Evolutionary conservation across 1,284 basidiomycete genomes (phyloP).

Genomic region (Boletus albobrunnescens): DNA sequence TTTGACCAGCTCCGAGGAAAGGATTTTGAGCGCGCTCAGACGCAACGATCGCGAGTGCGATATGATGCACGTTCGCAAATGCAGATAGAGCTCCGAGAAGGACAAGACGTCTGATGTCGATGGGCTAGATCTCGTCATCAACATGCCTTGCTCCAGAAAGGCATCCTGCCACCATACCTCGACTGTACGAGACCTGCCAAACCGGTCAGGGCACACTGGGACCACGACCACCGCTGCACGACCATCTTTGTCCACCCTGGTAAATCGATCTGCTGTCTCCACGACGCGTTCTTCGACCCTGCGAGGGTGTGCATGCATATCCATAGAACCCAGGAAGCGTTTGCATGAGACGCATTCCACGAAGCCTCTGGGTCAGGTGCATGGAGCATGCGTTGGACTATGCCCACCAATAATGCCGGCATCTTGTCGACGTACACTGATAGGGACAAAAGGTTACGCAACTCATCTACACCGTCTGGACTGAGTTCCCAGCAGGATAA

Average conservation of each 20-base stretch:
- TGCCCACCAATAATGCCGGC: constrained; percentile 43
- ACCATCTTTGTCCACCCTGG: constrained; percentile 44
- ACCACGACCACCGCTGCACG: constrained; percentile 54
- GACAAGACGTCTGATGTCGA: constrained; percentile 26
- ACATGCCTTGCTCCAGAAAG: background rate
- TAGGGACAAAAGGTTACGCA: constrained; percentile 51
- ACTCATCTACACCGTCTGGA: constrained; percentile 35
- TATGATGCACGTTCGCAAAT: constrained; percentile 44
- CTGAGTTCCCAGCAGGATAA: constrained; percentile 29
- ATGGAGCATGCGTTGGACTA: constrained; percentile 46
- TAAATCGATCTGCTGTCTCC: constrained; percentile 46
- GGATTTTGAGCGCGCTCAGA: constrained; percentile 51
- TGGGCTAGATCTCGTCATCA: constrained; percentile 11
- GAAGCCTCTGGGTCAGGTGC: constrained; percentile 32
- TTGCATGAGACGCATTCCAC: constrained; percentile 38
- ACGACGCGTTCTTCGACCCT: constrained; percentile 34
- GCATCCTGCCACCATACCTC: constrained; percentile 36
- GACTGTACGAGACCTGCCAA: constrained; percentile 47
- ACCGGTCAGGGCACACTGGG: constrained; percentile 53
- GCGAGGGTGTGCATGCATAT: constrained; percentile 45
- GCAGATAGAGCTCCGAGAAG: constrained; percentile 46
- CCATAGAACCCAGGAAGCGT: constrained; percentile 53
- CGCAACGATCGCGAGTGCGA: constrained; percentile 60
- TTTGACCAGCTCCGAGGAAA: constrained; percentile 44
- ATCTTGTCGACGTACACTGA: constrained; percentile 47